Conservation (phyloP, 2,329 filamentous ascomycete genomes). For the Penicillium brasilianum region DNA sequence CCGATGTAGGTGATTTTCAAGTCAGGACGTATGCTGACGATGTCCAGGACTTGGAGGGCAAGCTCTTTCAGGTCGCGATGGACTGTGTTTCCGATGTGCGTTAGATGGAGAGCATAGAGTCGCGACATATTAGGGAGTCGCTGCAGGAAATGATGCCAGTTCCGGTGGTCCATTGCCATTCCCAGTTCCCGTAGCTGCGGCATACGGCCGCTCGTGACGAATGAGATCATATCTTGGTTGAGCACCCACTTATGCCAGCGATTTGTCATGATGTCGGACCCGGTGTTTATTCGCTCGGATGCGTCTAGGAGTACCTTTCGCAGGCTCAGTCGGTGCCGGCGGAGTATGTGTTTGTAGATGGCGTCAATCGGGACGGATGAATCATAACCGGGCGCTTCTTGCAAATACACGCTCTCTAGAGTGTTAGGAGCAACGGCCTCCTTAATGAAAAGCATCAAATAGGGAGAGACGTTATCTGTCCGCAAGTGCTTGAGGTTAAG, state of each 20-base stretch:
- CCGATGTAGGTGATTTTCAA: conserved; percentile 79
- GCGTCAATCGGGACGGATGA: conserved; percentile 68
- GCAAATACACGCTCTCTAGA: conserved; percentile 77
- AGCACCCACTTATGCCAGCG: conserved; percentile 74
- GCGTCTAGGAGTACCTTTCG: conserved; percentile 77
- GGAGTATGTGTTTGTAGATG: conserved; percentile 72
- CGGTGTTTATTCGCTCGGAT: conserved; percentile 58
- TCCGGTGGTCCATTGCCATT: conserved; percentile 72
- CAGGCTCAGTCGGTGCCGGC: conserved; percentile 72
- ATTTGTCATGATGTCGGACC: conserved; percentile 42
- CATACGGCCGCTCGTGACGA: conserved; percentile 79
- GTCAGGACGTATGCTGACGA: conserved; percentile 75
- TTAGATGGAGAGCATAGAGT: conserved; percentile 72
- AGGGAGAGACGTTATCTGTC: conserved; percentile 71
- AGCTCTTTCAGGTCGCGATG: conserved; percentile 70
- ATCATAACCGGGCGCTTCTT: conserved; percentile 64
- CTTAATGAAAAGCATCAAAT: conserved; percentile 74
- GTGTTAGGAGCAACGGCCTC: conserved; percentile 78
- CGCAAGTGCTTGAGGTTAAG: conserved; percentile 75
- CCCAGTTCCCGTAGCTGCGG: conserved; percentile 71
- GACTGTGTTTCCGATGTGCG: conserved; percentile 68
- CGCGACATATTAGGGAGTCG: conserved; percentile 72
- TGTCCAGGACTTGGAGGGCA: conserved; percentile 76
- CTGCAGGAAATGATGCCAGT: conserved; percentile 84
- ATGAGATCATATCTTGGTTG: conserved; percentile 70